A percentile compares a stretch with the other conserved stretches of the same genome.
phyloP scores from a whole-genome alignment of 805 yeast species.

The Myxozyma vanderwaltii region DNA sequence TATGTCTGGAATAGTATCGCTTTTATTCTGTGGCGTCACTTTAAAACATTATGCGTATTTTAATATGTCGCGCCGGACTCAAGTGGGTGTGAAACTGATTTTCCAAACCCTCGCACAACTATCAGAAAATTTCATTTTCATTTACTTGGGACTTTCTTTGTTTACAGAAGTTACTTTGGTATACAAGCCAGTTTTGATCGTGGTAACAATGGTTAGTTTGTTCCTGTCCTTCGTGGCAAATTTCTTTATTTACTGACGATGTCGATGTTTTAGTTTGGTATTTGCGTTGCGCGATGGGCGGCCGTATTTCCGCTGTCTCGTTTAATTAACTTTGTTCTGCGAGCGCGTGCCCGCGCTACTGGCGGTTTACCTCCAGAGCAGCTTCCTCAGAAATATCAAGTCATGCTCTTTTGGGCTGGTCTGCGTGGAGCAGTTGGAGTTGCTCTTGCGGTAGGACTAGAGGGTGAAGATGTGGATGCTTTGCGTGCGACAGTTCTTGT shows the following conservation, averaged over 20 bases:
- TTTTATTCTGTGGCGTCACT: constrained; percentile 94
- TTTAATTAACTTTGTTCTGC: constrained; percentile 75
- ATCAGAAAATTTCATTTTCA: constrained; percentile 94
- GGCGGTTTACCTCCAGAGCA: constrained; percentile 64
- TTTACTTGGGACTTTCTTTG: constrained; percentile 87
- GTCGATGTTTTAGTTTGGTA: constrained; percentile 48
- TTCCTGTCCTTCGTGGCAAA: background rate
- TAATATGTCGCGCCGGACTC: constrained; percentile 96
- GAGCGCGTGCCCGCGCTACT: constrained; percentile 54
- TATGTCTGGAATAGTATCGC: constrained; percentile 84
- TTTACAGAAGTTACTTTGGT: constrained; percentile 96
- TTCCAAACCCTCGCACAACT: constrained; percentile 93
- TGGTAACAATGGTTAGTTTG: constrained; percentile 71
- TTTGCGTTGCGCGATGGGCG: constrained; percentile 94
- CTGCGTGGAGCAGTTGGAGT: constrained; percentile 99
- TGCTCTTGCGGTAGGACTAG: constrained; percentile 95
- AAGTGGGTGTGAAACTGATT: constrained; percentile 91
- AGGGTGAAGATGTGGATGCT: constrained; percentile 88
- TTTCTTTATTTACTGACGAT: too few relatives aligned
- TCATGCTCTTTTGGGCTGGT: constrained; percentile 99
- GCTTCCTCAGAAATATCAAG: constrained; percentile 91
- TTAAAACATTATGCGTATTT: constrained; percentile 95
- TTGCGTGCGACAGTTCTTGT: constrained; percentile 92
- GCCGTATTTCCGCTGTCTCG: constrained; percentile 94
- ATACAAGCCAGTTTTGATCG: constrained; percentile 89